Percentiles rank a stretch among this genome's conserved stretches.
Evolutionary conservation across 2,329 filamentous ascomycete species (phyloP).

Genomic region (Colletotrichum tamarilloi): DNA sequence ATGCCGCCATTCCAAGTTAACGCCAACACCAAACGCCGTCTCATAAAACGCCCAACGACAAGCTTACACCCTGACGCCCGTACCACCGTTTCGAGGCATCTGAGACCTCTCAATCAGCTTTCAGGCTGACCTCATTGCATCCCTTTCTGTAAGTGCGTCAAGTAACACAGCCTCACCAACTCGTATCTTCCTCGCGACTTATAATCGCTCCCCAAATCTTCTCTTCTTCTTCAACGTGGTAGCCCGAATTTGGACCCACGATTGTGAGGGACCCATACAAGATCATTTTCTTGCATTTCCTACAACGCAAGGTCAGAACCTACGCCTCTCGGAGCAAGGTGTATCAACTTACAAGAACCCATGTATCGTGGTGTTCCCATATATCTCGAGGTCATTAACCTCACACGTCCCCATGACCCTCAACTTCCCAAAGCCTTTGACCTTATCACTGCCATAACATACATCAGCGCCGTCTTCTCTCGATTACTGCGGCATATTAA

Average conservation of each 20-base stretch:
- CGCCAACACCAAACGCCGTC: not conserved
- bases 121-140: too few species aligned
- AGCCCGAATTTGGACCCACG: constrained; percentile 56
- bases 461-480: not conserved
- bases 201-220: constrained; percentile 56
- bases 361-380: constrained; percentile 57
- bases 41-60: not conserved
- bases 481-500: not conserved
- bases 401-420: constrained; percentile 55
- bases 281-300: constrained; percentile 55
- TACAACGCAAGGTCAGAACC: constrained; percentile 13
- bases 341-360: constrained; percentile 53
- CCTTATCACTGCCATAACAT: constrained; percentile 49
- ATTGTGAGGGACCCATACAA: constrained; percentile 60
- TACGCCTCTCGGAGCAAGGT: not conserved
- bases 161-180: constrained; percentile 46
- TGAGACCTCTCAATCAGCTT: not conserved
- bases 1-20: not conserved
- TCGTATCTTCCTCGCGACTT: constrained; percentile 52
- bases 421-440: constrained; percentile 60
- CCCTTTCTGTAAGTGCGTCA: too few species aligned
- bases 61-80: not conserved
- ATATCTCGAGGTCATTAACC: constrained; percentile 57
- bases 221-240: constrained; percentile 54
- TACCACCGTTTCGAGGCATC: not conserved